Conservation (phyloP, 345 rosid species). For the Brassica rapa region DNA sequence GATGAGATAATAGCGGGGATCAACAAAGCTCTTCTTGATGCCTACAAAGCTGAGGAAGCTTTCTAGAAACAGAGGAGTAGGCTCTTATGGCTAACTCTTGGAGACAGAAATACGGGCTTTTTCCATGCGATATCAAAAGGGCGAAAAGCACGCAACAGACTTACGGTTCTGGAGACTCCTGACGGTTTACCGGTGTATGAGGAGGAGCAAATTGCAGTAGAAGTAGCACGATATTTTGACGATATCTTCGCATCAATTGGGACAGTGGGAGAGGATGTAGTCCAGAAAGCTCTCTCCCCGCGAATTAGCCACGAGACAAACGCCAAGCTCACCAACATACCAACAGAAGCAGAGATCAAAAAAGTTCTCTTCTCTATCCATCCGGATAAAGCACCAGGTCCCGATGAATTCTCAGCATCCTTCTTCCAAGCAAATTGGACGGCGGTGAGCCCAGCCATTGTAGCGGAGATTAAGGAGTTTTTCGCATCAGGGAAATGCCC, state of each 20-base stretch:
- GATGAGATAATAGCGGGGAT: not conserved
- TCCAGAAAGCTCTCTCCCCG: not conserved
- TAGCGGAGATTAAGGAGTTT: not conserved
- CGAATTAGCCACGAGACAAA: not conserved
- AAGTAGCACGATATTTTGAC: not conserved
- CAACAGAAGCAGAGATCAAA: not conserved
- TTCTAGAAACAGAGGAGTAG: not conserved
- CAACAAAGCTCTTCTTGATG: not conserved
- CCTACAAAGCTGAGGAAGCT: not conserved
- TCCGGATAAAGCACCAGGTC: not conserved
- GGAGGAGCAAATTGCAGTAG: not conserved
- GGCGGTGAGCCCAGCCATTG: not conserved
- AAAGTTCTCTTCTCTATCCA: not conserved
- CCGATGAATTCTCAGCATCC: not conserved
- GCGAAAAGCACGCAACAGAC: not conserved
- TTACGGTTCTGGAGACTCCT: not conserved
- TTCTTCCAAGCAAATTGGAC: not conserved
- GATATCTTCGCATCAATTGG: not conserved
- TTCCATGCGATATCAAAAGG: not conserved
- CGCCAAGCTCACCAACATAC: not conserved
- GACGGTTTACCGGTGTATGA: not conserved
- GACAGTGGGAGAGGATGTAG: not conserved
- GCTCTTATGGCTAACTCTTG: not conserved
- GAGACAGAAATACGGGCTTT: not conserved
- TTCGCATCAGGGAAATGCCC: not conserved